phyloP scores from a whole-genome alignment of 2,329 filamentous ascomycete genomes.

The Penicillium sp. region DNA sequence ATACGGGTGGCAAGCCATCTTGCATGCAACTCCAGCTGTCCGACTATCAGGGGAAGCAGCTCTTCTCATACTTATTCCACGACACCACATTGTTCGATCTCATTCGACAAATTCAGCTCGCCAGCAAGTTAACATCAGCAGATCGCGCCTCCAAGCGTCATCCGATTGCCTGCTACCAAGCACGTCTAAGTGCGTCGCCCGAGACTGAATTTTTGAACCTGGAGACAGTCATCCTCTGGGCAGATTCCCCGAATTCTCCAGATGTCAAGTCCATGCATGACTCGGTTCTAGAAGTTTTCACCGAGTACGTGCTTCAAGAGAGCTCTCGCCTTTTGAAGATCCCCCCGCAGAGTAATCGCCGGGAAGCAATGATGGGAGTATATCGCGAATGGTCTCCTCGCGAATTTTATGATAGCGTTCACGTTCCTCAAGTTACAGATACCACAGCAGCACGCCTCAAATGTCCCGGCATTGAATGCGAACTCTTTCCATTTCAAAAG shows the following conservation, averaged over 20 bases:
- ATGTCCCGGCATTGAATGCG: constrained; percentile 37
- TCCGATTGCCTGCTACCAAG: constrained; percentile 35
- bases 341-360: constrained; percentile 1
- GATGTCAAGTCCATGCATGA: constrained; percentile 20
- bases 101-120: constrained; percentile 26
- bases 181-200: constrained; percentile 19
- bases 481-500: constrained; percentile 52
- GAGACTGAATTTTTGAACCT: constrained; percentile 28
- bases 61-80: constrained; percentile 22
- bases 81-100: constrained; percentile 20
- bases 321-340: constrained; percentile 2
- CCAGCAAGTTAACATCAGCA: constrained; percentile 22
- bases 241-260: constrained; percentile 33
- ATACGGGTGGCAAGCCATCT: constrained; percentile 11
- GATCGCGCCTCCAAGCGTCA: constrained; percentile 27
- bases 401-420: constrained; percentile 52
- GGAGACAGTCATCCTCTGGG: constrained; percentile 38
- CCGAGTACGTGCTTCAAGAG: constrained; percentile 32
- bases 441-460: constrained; percentile 37
- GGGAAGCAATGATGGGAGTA: constrained; percentile 15
- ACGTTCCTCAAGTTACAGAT: constrained; percentile 42
- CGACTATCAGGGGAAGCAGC: constrained; percentile 13
- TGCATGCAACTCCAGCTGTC: constrained; percentile 23
- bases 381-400: constrained; percentile 33
- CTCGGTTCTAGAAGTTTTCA: constrained; percentile 26